These are phyloP conservation scores for Ailanthus altissimus DNA, from an alignment of 345 rosid species.

Conservation along the genomic window DNA sequence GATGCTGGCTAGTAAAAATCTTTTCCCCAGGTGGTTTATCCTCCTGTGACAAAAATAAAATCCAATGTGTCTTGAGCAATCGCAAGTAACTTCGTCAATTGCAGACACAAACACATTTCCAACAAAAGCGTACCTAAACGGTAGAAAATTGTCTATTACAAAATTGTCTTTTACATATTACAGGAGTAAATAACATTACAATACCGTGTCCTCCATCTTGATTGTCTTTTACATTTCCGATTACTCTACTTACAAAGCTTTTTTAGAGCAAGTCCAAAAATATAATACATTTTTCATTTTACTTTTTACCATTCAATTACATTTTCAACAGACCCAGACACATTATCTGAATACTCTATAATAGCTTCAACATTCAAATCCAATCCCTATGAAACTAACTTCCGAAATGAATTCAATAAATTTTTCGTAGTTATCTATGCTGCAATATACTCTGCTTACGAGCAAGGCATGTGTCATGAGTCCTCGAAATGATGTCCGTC, in stretches of 20 bases:
- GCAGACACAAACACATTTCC: neutral
- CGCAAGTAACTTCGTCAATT: no score
- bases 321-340: neutral
- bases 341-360: neutral
- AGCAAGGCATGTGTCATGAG: conserved; percentile 41
- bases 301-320: neutral
- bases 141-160: no score
- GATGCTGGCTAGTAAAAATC: no score
- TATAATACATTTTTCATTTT: no score
- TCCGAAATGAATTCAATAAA: conserved; percentile 6
- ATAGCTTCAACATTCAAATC: neutral
- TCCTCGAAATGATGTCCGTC: conserved; percentile 84
- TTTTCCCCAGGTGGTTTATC: no score
- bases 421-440: conserved; percentile 8
- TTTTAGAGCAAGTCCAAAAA: neutral
- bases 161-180: neutral
- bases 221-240: neutral
- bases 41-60: no score
- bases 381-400: neutral
- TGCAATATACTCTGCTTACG: neutral
- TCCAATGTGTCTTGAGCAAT: no score
- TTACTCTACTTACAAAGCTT: neutral
- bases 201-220: no score
- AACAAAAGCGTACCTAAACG: no score
- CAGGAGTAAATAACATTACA: neutral